Conservation (phyloP, 768 basidiomycete genomes). For the Psilocybe cubensis region DNA sequence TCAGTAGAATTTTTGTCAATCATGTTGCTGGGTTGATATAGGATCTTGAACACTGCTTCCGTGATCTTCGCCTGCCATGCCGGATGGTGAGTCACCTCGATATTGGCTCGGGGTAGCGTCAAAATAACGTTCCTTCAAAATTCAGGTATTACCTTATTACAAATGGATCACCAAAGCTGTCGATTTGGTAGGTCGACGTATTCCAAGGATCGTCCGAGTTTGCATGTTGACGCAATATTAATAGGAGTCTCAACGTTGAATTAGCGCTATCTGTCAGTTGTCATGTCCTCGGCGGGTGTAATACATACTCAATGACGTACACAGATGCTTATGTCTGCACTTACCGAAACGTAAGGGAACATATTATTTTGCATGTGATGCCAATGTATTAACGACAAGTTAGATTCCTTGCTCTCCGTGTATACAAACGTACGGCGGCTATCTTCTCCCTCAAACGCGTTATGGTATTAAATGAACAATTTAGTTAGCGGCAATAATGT, state of each 20-base stretch:
- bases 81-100: constrained; percentile 26
- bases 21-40: constrained; percentile 7
- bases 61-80: constrained; percentile 33
- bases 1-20: no score
- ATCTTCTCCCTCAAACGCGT: neutral
- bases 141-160: constrained; percentile 32
- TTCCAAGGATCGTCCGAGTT: neutral
- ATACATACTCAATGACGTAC: neutral
- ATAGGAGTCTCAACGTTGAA: constrained; percentile 39
- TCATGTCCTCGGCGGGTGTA: neutral
- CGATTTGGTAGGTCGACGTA: constrained; percentile 30
- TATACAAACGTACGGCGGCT: constrained; percentile 28
- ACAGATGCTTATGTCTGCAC: constrained; percentile 38
- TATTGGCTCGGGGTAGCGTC: neutral
- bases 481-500: constrained; percentile 26
- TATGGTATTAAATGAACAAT: neutral
- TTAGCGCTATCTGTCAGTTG: constrained; percentile 30
- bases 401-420: constrained; percentile 34
- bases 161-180: constrained; percentile 16
- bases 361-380: neutral
- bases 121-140: neutral
- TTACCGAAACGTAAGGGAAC: constrained; percentile 32
- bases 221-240: neutral
- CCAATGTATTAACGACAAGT: neutral
- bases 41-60: constrained; percentile 32